Base-by-base conservation (phyloP, 306 rosid species). In the Coriaria nepalensis region DNA sequence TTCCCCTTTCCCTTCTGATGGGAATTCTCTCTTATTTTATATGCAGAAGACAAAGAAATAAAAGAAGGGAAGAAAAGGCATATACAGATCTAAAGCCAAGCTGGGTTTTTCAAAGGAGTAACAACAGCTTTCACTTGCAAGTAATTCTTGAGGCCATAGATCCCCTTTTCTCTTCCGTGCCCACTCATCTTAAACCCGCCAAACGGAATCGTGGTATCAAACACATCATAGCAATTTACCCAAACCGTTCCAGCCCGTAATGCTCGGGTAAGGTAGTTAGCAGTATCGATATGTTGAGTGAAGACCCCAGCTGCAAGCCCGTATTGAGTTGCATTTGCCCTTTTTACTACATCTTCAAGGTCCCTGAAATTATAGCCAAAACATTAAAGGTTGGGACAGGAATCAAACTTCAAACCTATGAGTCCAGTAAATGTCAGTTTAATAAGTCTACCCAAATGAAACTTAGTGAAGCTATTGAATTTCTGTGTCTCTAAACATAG, bases 131-230 rank as follows among this genome's bases (percentile, higher is more conserved):
- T 90, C 37, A 90, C 87, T 81, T 90, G 95, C 83, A 90, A 65
- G 82, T 90, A 90, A 61, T 77, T 79, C 5, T 53, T 42, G 35
- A 85, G 92, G 55, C 94, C 68, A 47, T 90, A 81, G 47, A 71
- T 74, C 14, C 97, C 95, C 61, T 84, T 90, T 50, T 90, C 97
- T 70, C 95, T 73, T n/a, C 97, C 94, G 2, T 64, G 74, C 5
- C 95, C 95, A 53, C 97, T 90, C 95, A 79, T 77, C 73, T 90
- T 90, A 73, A 67, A 90, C 36, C 98, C 95, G 40, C 98, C 95
- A 57, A 90, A 90, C 14, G 95, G 98, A 75, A 90, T 69, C 42
- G 95, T 77, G 50, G 98, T 94, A 67, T 85, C 98, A 72, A 79
- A 75, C 56, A 65, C 66, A 68, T 81, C 79, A 58, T 55, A 90